These are phyloP conservation scores for Coccomyxa sp. DNA, from an alignment of 139 green algal genomes.

Conservation along the genomic window DNA sequence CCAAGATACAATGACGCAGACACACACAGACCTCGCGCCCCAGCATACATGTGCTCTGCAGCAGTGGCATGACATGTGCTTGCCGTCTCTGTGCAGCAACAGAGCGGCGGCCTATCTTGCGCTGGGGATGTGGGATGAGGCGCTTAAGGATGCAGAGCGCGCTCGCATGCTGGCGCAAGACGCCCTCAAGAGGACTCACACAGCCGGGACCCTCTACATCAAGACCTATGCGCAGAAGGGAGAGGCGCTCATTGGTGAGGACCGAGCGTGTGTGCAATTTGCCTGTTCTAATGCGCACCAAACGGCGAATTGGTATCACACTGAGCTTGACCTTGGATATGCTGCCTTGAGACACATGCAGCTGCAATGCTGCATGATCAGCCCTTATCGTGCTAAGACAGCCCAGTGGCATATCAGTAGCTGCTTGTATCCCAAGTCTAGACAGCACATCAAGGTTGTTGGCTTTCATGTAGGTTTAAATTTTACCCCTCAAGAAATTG, in stretches of 20 bases:
- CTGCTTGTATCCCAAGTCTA: too few relatives aligned
- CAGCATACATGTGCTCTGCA: background rate
- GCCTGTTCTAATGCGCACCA: background rate
- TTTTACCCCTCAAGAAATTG: too few relatives aligned
- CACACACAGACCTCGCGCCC: too few relatives aligned
- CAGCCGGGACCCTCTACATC: constrained; percentile 26
- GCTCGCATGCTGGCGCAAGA: constrained; percentile 26
- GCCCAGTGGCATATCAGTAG: too few relatives aligned
- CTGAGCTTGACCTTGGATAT: background rate
- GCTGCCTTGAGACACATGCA: background rate
- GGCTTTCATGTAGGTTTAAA: too few relatives aligned
- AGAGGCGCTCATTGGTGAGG: constrained; percentile 33
- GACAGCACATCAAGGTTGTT: too few relatives aligned
- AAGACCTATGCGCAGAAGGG: constrained; percentile 55
- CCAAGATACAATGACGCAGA: background rate
- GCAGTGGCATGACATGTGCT: background rate
- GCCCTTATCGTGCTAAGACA: too few relatives aligned
- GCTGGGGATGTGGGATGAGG: constrained; percentile 36
- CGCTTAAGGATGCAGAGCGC: constrained; percentile 27
- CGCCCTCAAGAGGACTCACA: constrained; percentile 18
- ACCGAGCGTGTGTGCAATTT: background rate
- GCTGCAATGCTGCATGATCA: background rate
- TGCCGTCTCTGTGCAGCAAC: constrained; percentile 30
- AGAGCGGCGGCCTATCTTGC: constrained; percentile 44
- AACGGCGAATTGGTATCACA: background rate